A percentile compares a stretch with the other conserved stretches of the same genome.
Conservation (phyloP, 495 filamentous ascomycete genomes). For the Penicillium herquei region DNA sequence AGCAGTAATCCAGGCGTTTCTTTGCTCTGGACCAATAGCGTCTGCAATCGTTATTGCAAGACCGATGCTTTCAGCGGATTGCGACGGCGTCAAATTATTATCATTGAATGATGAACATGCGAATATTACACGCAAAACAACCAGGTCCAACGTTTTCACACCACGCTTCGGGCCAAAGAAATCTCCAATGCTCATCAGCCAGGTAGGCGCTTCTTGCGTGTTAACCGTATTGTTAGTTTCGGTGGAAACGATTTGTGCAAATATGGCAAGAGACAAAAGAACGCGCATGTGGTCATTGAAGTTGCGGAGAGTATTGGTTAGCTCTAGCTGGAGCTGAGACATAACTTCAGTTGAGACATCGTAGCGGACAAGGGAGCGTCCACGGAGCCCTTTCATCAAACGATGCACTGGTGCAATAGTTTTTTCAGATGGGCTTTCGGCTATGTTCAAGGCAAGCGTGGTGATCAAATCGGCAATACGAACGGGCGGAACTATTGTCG, state of each 20-base stretch:
- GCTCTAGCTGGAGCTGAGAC: constrained; percentile 42
- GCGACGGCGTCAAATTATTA: constrained; percentile 29
- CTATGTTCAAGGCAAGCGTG: constrained; percentile 33
- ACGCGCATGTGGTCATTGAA: constrained; percentile 47
- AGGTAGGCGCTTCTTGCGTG: constrained; percentile 24
- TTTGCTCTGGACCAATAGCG: constrained; percentile 40
- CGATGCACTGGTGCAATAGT: constrained; percentile 44
- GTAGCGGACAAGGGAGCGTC: constrained; percentile 29
- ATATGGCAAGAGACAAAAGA: constrained; percentile 49
- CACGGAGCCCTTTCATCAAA: constrained; percentile 34
- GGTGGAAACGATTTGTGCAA: constrained; percentile 39
- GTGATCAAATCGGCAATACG: constrained; percentile 42
- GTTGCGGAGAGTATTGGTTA: constrained; percentile 45
- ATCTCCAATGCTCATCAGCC: constrained; percentile 42
- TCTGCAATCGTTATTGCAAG: constrained; percentile 50
- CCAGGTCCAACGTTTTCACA: constrained; percentile 54
- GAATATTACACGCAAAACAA: constrained; percentile 51
- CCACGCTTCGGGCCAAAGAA: constrained; percentile 51
- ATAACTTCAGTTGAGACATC: constrained; percentile 40
- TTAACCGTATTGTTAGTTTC: constrained; percentile 1
- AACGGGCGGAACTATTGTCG: constrained; percentile 33
- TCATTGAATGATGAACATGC: constrained; percentile 50
- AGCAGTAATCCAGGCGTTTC: constrained; percentile 42
- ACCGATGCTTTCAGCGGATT: constrained; percentile 47
- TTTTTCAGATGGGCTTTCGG: constrained; percentile 33